These are phyloP conservation scores for Didymellaceae sp. DNA, from an alignment of 2,329 filamentous ascomycete genomes.

Conservation along the genomic window DNA sequence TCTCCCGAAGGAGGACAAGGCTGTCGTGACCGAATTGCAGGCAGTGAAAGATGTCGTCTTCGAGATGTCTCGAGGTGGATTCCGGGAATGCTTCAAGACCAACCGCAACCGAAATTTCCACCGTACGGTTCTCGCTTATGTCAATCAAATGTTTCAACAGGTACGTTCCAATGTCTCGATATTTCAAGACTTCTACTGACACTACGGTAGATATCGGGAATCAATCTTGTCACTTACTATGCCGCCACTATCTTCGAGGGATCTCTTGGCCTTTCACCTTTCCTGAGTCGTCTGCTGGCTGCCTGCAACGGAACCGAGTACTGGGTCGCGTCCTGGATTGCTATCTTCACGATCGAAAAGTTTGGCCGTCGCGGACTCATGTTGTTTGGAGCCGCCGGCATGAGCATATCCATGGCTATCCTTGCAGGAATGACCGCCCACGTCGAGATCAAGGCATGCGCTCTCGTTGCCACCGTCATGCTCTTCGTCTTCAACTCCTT, in stretches of 20 bases:
- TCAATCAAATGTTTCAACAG: slow-evolving; percentile 57
- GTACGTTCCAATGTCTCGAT: slow-evolving; percentile 14
- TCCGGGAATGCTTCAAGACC: slow-evolving; percentile 66
- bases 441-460: slow-evolving; percentile 34
- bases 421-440: slow-evolving; percentile 43
- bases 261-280: slow-evolving; percentile 48
- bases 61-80: slow-evolving; percentile 54
- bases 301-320: slow-evolving; percentile 53
- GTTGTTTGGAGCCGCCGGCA: slow-evolving; percentile 48
- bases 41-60: slow-evolving; percentile 49
- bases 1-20: slow-evolving; percentile 47
- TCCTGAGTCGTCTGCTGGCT: slow-evolving; percentile 46
- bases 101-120: slow-evolving; percentile 54
- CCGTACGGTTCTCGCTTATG: slow-evolving; percentile 52
- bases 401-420: slow-evolving; percentile 45
- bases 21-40: slow-evolving; percentile 44
- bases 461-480: slow-evolving; percentile 69
- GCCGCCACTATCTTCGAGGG: slow-evolving; percentile 52
- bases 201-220: slow-evolving; percentile 50
- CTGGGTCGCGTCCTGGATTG: slow-evolving; percentile 52
- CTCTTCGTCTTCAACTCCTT: slow-evolving; percentile 93
- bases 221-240: slow-evolving; percentile 53
- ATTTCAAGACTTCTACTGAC: slow-evolving; percentile 47
- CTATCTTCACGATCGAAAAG: slow-evolving; percentile 50
- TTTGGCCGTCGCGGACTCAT: slow-evolving; percentile 48